Evolutionary conservation across 805 yeast genomes (phyloP), one percentile per base, ranked within the genome.

Genomic region (Schizosaccharomyces octosporus): DNA sequence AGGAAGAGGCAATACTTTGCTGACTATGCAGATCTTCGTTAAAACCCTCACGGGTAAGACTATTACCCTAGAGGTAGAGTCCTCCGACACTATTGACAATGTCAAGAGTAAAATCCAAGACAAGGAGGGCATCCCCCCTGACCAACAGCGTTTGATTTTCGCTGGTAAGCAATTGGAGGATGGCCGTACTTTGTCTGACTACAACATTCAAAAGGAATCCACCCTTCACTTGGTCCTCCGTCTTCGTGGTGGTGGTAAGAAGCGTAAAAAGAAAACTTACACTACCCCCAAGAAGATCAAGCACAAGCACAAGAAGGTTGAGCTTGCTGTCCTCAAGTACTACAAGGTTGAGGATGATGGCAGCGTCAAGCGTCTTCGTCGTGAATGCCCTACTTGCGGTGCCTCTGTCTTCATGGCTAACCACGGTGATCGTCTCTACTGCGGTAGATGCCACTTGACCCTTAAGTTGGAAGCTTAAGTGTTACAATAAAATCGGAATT

Each of bases 251-350:
- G 96, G 95, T 79, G 95, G 95, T 82, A 93, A 89, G 86, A 93
- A 93, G 93, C 90, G 95, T 84, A 93, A 93, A 93, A 93, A 93
- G 96, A 90, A 90, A 95, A 97, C 88, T 76, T 93, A 90, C 90
- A 90, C 97, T 81, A 90, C 97, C 75, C 98, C 98, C 82, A 93
- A 93, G 89, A 94, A 89, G 85, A 87, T 93, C 81, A 87, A 80
- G 81, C 97, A 93, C 94, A 89, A 88, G 85, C 96, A 87, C 85
- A 93, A 86, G 87, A 93, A 90, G 83, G 87, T 86, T 79, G 93
- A 93, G 86, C 83, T 93, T 75, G 97, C 97, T 78, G 97, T 93
- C 78, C 85, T 93, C 78, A 88, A 94, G 75, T 93, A 90, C 93
- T 93, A 88, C 88, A 89, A 90, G 83, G 97, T 93, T 73, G 95